A percentile compares a stretch with the other conserved stretches of the same genome.
Conservation (phyloP, 345 rosid genomes). For the Eucalyptus curtisii region DNA sequence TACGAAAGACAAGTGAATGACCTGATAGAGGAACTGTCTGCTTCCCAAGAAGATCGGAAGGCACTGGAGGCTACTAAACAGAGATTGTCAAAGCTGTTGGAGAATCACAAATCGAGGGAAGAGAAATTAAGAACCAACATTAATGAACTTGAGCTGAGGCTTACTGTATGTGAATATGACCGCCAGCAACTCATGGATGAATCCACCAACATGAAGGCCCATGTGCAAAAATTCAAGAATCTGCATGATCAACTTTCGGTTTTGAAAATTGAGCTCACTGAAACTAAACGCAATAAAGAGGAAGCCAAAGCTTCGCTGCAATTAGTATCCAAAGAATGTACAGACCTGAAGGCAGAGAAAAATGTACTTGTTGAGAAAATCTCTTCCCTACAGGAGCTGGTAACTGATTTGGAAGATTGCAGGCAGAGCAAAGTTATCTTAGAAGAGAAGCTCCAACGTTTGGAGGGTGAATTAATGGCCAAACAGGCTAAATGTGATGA, state of each 20-base stretch:
- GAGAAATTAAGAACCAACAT: slow-evolving; percentile 21
- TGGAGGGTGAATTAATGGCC: slow-evolving; percentile 9
- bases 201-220: slow-evolving; percentile 12
- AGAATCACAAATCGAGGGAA: slow-evolving; percentile 22
- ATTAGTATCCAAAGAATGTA: slow-evolving; percentile 10
- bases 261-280: slow-evolving; percentile 15
- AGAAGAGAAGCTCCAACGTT: slow-evolving; percentile 23
- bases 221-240: slow-evolving; percentile 13
- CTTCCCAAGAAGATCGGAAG: slow-evolving; percentile 18
- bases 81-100: slow-evolving; percentile 14
- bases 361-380: slow-evolving; percentile 12
- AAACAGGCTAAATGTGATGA: slow-evolving; percentile 13
- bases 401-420: slow-evolving; percentile 24
- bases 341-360: slow-evolving; percentile 24
- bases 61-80: slow-evolving; percentile 11
- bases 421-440: slow-evolving; percentile 3
- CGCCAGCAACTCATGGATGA: slow-evolving; percentile 26
- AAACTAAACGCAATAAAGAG: slow-evolving; percentile 14
- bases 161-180: slow-evolving; percentile 43
- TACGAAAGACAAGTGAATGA: slow-evolving; percentile 3
- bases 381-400: slow-evolving; percentile 8
- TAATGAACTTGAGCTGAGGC: slow-evolving; percentile 34
- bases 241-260: slow-evolving; percentile 14
- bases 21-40: slow-evolving; percentile 21
- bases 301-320: slow-evolving; percentile 16